Conservation (phyloP, 345 rosid species). For the Rhodomyrtus tomentosa region DNA sequence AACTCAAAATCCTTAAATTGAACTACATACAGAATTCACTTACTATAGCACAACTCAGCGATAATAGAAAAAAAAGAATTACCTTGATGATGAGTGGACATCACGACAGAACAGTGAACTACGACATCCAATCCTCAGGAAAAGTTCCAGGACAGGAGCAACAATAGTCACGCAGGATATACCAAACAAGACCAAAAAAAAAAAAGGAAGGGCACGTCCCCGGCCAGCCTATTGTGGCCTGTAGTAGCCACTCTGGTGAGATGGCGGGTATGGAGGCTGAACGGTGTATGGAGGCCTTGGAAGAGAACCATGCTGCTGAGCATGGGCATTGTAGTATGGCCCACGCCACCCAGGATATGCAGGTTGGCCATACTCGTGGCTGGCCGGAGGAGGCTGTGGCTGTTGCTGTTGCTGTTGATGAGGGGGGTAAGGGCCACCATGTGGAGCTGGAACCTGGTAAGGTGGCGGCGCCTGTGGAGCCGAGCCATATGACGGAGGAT, state of each 20-base stretch:
- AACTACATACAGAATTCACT: not conserved
- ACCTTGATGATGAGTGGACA: not conserved
- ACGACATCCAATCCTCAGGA: not conserved
- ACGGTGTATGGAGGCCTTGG: constrained; percentile 81
- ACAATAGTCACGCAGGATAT: not conserved
- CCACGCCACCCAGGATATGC: constrained; percentile 91
- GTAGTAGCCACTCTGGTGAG: constrained; percentile 72
- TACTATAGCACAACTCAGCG: not conserved
- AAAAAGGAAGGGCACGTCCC: not conserved
- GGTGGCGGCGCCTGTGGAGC: constrained; percentile 46
- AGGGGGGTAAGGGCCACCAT: constrained; percentile 39
- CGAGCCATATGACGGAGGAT: constrained; percentile 37
- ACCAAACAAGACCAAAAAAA: not conserved
- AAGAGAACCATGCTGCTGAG: constrained; percentile 50
- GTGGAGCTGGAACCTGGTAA: constrained; percentile 5
- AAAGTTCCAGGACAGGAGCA: not conserved
- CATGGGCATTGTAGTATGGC: constrained; percentile 67
- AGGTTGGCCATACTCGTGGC: constrained; percentile 70
- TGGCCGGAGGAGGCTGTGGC: constrained; percentile 49
- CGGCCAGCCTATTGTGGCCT: constrained; percentile 27
- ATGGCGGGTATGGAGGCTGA: constrained; percentile 62
- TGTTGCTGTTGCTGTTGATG: constrained; percentile 67
- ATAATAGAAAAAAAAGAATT: not conserved
- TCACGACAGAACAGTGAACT: not conserved
- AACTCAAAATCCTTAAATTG: not conserved